phyloP scores from a whole-genome alignment of 2,329 filamentous ascomycete species.

The Pyrenochaeta sp. region DNA sequence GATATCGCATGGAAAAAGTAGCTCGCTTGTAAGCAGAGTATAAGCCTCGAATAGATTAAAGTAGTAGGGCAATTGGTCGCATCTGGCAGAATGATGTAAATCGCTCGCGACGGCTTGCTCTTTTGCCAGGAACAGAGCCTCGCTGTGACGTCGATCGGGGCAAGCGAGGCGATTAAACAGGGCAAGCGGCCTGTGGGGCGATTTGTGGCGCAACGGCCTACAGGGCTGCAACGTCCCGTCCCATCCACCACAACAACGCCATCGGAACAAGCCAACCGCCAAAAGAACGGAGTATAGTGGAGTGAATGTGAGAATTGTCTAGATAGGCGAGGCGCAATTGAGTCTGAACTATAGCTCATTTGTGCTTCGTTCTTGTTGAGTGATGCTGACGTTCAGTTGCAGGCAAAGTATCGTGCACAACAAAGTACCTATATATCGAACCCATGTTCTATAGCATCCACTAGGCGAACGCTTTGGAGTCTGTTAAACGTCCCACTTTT shows the following conservation, averaged over 20 bases:
- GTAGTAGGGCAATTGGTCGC: constrained; percentile 14
- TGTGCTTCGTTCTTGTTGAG: not conserved
- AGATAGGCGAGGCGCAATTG: too few species aligned
- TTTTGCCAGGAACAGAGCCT: constrained; percentile 14
- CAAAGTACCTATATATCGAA: constrained; percentile 19
- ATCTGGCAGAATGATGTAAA: constrained; percentile 30
- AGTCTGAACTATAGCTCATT: too few species aligned
- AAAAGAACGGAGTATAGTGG: too few species aligned
- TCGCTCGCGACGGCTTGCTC: constrained; percentile 6
- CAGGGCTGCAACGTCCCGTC: constrained; percentile 11
- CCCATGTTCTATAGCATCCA: constrained; percentile 37
- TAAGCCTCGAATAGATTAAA: constrained; percentile 16
- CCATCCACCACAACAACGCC: constrained; percentile 9
- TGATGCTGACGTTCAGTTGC: too few species aligned
- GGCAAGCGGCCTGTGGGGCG: constrained; percentile 18
- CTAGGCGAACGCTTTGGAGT: constrained; percentile 20
- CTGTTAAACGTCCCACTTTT: constrained; percentile 8
- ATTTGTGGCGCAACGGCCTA: constrained; percentile 5
- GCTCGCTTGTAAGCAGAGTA: constrained; percentile 11
- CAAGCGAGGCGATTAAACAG: constrained; percentile 9
- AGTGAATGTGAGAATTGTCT: constrained; percentile 2
- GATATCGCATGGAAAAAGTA: constrained; percentile 19
- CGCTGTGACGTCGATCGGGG: constrained; percentile 3
- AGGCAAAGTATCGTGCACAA: too few species aligned
- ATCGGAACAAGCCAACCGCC: too few species aligned